Base-by-base conservation (phyloP, 1,284 basidiomycete species). In the Ganoderma meredithae region DNA sequence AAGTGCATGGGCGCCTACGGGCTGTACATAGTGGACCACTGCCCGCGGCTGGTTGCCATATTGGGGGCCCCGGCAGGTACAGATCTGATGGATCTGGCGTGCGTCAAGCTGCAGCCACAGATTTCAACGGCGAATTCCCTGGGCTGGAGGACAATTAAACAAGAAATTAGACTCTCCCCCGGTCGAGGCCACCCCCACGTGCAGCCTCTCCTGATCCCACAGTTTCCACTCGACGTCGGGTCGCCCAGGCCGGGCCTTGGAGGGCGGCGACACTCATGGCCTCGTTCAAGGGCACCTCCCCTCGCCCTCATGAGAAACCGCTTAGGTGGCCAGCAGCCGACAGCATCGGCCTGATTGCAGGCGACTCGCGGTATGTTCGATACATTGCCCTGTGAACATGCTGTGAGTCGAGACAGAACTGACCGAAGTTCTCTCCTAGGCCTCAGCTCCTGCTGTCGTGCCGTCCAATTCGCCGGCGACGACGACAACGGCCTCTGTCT, bases 21-120 rank as follows among this genome's bases (percentile, higher is more conserved):
- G 22, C 47, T 25, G 22, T 49, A 25, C 47, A 49, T 13, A 25
- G 47, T 25, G n/a, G 22, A 49, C 47, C 22, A 49, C 22, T 49
- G n/a, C 7, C 22, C 22, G 25, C 22, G 47, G 55, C 33, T 7
- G 41, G 40, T 33, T 69, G 67, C 67, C 70, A 36, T 33, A 71
- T 69, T 59, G n/a, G 67, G 65, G 44, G 33, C 2, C 66, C 61
- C 36, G 56, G 36, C 27, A 36, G 58, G 63, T 6, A 31, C 22
- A 53, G 66, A 70, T 67, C 66, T 33, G 63, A 65, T 49, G 47
- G 47, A 49, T 67, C 68, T 67, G 56, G 40, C 60, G 62, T 61
- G 62, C 53, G 61, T 53, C 13, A 55, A 62, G 55, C 13, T n/a
- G 31, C n/a, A 47, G 53, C 27, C 55, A 27, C 33, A 15, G 55